Evolutionary conservation across 345 rosid genomes (phyloP).

Genomic region (Carallia brachiata): DNA sequence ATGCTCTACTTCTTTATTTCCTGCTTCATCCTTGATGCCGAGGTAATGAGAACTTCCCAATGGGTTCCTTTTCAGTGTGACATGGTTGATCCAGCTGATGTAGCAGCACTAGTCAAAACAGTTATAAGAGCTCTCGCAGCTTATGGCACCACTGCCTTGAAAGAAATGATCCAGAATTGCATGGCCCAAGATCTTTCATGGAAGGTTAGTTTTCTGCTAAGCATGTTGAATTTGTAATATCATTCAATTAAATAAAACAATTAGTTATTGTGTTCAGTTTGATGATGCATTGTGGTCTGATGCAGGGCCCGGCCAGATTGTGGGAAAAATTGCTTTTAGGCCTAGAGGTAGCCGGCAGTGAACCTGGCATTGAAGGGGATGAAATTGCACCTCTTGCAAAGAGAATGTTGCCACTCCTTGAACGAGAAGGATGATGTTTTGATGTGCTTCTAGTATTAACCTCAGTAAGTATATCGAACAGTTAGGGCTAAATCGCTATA

Average conservation of each 20-base stretch:
- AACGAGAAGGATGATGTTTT: constrained; percentile 14
- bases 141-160: constrained; percentile 54
- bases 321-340: constrained; percentile 75
- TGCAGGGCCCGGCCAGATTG: constrained; percentile 72
- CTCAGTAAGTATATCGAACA: neutral
- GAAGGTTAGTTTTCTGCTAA: constrained; percentile 59
- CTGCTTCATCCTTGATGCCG: neutral
- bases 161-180: constrained; percentile 79
- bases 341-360: constrained; percentile 54
- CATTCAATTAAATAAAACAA: neutral
- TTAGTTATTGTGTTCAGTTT: neutral
- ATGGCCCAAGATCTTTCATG: constrained; percentile 93
- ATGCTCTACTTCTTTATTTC: neutral
- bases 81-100: constrained; percentile 74
- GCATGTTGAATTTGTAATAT: neutral
- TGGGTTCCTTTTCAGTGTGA: constrained; percentile 57
- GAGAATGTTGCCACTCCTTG: constrained; percentile 83
- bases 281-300: constrained; percentile 3
- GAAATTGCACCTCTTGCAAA: constrained; percentile 86
- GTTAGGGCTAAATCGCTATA: too few species aligned
- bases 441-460: neutral
- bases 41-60: neutral
- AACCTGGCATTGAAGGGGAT: constrained; percentile 67
- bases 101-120: constrained; percentile 49
- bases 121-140: constrained; percentile 59